A percentile compares a stretch with the other conserved stretches of the same genome.
Conservation (phyloP, 2,329 filamentous ascomycete genomes). For the Immersiporthe knoxdaviesiana region DNA sequence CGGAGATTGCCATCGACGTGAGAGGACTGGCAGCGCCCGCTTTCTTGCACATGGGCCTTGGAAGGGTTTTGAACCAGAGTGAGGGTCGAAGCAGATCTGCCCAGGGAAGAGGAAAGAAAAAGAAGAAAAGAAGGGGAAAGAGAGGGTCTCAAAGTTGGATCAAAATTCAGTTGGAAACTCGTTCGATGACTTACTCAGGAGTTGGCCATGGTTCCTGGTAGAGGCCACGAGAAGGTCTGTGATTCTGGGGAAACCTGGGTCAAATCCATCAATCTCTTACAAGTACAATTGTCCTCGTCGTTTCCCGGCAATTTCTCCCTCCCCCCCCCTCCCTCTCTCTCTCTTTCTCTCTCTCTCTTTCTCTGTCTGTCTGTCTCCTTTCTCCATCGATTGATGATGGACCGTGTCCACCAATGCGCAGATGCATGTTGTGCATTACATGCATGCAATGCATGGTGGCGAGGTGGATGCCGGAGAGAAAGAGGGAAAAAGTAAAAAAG, state of each 20-base stretch:
- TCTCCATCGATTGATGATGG: not conserved
- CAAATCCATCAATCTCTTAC: not conserved
- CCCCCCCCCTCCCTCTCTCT: too few species aligned
- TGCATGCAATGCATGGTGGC: not conserved
- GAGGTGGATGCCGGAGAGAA: constrained; percentile 5
- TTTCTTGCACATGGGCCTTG: not conserved
- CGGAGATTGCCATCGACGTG: constrained; percentile 25
- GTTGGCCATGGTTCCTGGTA: not conserved
- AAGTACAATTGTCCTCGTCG: not conserved
- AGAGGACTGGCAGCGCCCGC: not conserved
- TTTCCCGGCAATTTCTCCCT: not conserved
- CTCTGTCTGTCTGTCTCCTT: too few species aligned
- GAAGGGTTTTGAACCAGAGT: not conserved
- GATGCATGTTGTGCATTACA: not conserved
- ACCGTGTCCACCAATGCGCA: not conserved
- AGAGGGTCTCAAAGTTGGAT: not conserved
- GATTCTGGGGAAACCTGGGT: constrained; percentile 15
- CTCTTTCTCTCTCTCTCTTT: too few species aligned
- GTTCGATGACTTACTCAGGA: not conserved
- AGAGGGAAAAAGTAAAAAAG: not conserved
- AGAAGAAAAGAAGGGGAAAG: too few species aligned
- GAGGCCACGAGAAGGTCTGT: constrained; percentile 17
- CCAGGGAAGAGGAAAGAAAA: not conserved
- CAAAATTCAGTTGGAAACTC: not conserved
- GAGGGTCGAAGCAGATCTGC: constrained; percentile 1